phyloP scores from a whole-genome alignment of 169 alveolate genomes.

The Hepatocystis sp. region DNA sequence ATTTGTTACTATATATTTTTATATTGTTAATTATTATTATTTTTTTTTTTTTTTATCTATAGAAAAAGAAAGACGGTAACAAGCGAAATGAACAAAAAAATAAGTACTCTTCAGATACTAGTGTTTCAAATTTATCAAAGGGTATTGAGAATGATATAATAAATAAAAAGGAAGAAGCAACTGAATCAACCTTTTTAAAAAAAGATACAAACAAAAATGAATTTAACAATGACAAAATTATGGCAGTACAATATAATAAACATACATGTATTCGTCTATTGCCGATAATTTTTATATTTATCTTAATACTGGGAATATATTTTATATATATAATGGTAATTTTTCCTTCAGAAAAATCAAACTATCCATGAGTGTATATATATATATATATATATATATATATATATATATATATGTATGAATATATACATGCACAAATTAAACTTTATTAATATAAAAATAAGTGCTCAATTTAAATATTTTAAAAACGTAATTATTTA shows the following conservation, averaged over 20 bases:
- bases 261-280: slow-evolving; percentile 37
- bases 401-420: too few species aligned
- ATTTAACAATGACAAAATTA: not conserved
- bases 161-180: slow-evolving; percentile 11
- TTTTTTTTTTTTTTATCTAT: not conserved
- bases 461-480: too few species aligned
- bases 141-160: slow-evolving; percentile 13
- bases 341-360: not conserved
- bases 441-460: not conserved
- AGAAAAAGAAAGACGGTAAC: slow-evolving; percentile 48
- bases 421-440: not conserved
- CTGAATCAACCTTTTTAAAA: slow-evolving; percentile 2
- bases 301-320: slow-evolving; percentile 41
- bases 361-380: not conserved
- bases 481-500: slow-evolving; percentile 9
- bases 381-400: not conserved
- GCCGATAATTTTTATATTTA: slow-evolving; percentile 56
- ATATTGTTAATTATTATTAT: not conserved
- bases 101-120: slow-evolving; percentile 37
- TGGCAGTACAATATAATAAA: slow-evolving; percentile 24
- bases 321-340: slow-evolving; percentile 71
- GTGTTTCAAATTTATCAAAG: too few species aligned
- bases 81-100: slow-evolving; percentile 14
- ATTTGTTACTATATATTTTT: not conserved
- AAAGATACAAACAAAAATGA: slow-evolving; percentile 3